Percentiles rank a stretch among this genome's conserved stretches.
Evolutionary conservation across 2,329 filamentous ascomycete genomes (phyloP).

Genomic region (Cryphonectria naterciae): DNA sequence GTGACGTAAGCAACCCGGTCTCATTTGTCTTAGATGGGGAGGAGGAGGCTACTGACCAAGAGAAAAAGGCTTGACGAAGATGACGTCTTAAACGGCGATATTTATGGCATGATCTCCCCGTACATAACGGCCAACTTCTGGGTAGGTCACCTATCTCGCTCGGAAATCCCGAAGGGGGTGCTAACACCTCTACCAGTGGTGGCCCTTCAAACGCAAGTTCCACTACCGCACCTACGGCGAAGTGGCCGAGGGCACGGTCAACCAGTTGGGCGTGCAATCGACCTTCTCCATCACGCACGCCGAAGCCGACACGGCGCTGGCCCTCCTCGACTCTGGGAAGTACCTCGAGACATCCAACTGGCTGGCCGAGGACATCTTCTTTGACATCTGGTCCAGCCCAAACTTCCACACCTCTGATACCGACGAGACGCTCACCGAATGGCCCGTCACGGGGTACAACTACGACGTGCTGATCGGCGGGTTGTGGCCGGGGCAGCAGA

Average conservation of each 20-base stretch:
- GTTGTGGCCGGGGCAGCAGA: slow-evolving; percentile 51
- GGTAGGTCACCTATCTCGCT: slow-evolving; percentile 38
- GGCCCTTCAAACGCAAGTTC: slow-evolving; percentile 55
- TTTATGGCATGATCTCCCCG: slow-evolving; percentile 53
- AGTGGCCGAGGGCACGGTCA: slow-evolving; percentile 43
- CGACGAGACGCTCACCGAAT: slow-evolving; percentile 45
- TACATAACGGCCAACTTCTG: slow-evolving; percentile 57
- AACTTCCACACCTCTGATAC: slow-evolving; percentile 58
- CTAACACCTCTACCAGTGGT: slow-evolving; percentile 45
- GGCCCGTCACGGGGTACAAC: slow-evolving; percentile 58
- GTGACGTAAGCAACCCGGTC: slow-evolving; percentile 44
- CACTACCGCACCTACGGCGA: slow-evolving; percentile 57
- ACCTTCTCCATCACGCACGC: slow-evolving; percentile 53
- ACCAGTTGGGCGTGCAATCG: slow-evolving; percentile 55
- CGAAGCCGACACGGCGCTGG: slow-evolving; percentile 46
- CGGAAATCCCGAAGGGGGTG: neutral
- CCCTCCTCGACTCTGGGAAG: slow-evolving; percentile 52
- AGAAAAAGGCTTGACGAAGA: slow-evolving; percentile 46
- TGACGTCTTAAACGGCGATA: slow-evolving; percentile 53
- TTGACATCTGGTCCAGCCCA: slow-evolving; percentile 51
- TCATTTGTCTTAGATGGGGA: neutral
- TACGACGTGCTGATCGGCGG: slow-evolving; percentile 57
- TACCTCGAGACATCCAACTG: slow-evolving; percentile 51
- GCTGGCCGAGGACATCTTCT: slow-evolving; percentile 54
- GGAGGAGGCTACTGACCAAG: slow-evolving; percentile 21